Evolutionary conservation across 2,329 filamentous ascomycete genomes (phyloP).

Genomic region (Neofusicoccum cordaticola): DNA sequence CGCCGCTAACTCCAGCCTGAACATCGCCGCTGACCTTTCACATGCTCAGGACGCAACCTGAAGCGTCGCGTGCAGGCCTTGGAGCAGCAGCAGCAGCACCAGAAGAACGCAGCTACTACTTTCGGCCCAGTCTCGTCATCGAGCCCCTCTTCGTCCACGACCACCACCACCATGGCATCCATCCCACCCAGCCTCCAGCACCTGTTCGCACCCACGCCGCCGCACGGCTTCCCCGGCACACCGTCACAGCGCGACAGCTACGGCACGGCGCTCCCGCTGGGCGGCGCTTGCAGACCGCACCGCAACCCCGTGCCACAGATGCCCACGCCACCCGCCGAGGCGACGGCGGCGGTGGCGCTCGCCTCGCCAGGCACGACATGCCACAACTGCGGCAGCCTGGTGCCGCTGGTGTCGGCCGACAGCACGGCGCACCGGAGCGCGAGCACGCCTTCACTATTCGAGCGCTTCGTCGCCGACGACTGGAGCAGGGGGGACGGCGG

Average conservation of each 20-base stretch:
- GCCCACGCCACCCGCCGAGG: not conserved
- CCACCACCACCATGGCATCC: not conserved
- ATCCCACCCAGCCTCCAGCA: not conserved
- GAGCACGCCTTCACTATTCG: not conserved
- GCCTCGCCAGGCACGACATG: not conserved
- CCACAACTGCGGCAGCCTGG: slow-evolving; percentile 1
- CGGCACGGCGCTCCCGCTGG: too few species aligned
- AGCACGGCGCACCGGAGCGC: too few species aligned
- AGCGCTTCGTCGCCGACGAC: not conserved
- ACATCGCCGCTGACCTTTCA: not conserved
- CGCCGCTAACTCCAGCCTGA: too few species aligned
- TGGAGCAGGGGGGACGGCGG: not conserved
- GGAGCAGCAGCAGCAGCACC: not conserved
- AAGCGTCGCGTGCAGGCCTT: not conserved
- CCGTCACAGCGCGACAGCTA: too few species aligned
- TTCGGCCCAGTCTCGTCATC: not conserved
- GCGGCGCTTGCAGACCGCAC: not conserved
- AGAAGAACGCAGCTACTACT: not conserved
- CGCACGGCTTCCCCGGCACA: not conserved
- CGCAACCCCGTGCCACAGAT: not conserved
- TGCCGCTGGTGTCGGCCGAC: not conserved
- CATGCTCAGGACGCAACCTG: not conserved
- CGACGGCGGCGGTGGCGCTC: not conserved
- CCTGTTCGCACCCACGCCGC: not conserved
- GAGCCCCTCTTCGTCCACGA: too few species aligned